Base-by-base conservation (phyloP, 2,329 filamentous ascomycete species). In the Parafenestella ontariensis region DNA sequence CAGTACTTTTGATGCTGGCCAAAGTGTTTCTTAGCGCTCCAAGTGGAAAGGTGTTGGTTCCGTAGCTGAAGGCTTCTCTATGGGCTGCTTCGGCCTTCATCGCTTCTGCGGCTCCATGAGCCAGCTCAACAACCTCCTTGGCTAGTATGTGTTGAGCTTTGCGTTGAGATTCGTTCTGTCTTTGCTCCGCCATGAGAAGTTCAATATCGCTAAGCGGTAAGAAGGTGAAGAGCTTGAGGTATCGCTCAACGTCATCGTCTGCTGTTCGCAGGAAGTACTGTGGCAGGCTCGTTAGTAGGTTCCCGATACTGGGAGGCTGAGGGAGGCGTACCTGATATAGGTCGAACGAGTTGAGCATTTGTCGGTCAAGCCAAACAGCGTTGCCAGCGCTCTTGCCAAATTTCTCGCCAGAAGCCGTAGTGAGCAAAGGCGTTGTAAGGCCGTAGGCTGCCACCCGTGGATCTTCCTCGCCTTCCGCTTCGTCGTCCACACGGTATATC, bases 331-430 rank as follows among this genome's bases (percentile, higher is more conserved):
- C 84, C 67, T 86, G 85, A 73, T 98, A 98, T 1, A 98, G 82
- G 53, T 98, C 92, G 69, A 94, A 97, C 0, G 87, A 80, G 26
- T 84, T 87, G 1, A 94, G 96, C 84, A 92, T 85, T 66, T 89
- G 87, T 48, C 83, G 82, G 73, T 97, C 92, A 3, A 99, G 84
- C 95, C 95, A 99, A 31, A 99, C 78, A 2, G 94, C 93, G 73
- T 98, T 98, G 23, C 93, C 94, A 1, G 92, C 90, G 59, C 89
- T 96, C 79, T 99, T 99, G 46, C 95, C 95, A 66, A 98, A 93
- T 76, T 99, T 99, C 71, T 86, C 87, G 17, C 95, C 95, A 0
- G 90, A 85, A 1, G 90, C 82, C 47, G 94, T 93, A 0, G 92
- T 96, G 33, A 99, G 81, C 1, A 99, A 84, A 0, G 95, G 95